Percentiles rank a stretch among this genome's conserved stretches.
phyloP scores from a whole-genome alignment of 768 basidiomycete genomes.

The Auriscalpium microsporum region DNA sequence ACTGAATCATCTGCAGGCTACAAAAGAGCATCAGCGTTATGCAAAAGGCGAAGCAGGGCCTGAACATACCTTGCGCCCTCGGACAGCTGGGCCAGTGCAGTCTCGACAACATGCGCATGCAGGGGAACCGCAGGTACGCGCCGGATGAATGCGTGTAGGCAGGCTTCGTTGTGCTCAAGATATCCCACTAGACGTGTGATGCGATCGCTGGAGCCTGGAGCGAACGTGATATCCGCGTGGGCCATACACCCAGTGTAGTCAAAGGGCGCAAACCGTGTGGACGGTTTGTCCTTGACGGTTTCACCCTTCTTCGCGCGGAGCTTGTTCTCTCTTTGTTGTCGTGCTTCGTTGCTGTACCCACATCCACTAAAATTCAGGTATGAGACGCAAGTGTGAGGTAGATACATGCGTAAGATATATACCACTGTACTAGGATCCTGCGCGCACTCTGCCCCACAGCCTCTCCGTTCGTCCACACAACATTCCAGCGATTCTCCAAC shows the following conservation, averaged over 20 bases:
- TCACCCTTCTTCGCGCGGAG: no score
- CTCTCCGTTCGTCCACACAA: no score
- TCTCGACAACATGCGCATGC: neutral
- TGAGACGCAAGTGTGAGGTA: no score
- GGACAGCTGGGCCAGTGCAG: neutral
- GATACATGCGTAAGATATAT: no score
- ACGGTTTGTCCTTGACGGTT: no score
- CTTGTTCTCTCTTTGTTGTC: no score
- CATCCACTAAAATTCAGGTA: no score
- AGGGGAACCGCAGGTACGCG: neutral
- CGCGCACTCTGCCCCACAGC: no score
- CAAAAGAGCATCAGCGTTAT: neutral
- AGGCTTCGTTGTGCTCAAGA: neutral
- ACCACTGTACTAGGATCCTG: no score
- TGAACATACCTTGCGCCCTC: neutral
- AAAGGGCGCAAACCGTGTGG: neutral
- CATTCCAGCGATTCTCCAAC: no score
- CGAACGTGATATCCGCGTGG: neutral
- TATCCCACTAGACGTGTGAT: conserved; percentile 1
- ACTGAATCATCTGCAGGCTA: neutral
- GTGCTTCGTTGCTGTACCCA: no score
- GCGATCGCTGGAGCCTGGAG: neutral
- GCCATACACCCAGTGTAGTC: conserved; percentile 3
- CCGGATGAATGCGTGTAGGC: neutral
- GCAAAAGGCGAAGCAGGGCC: neutral